phyloP scores from a whole-genome alignment of 2,329 filamentous ascomycete species.

The Orbilia ellipsospora region DNA sequence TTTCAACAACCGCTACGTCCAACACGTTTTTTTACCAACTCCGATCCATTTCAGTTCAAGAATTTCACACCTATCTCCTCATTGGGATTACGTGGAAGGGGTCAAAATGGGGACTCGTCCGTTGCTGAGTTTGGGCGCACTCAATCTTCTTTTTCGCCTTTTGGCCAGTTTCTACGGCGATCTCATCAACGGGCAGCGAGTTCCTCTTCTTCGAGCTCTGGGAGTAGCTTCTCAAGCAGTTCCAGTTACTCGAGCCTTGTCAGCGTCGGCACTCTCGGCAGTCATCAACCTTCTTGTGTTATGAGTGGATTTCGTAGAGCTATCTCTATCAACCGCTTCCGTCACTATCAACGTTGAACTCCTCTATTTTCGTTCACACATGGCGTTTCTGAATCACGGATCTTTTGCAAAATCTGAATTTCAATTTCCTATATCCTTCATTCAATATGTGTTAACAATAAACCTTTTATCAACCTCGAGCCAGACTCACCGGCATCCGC shows the following conservation, averaged over 20 bases:
- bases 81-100: too few species aligned
- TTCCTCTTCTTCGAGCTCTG: not conserved
- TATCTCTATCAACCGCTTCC: conserved; percentile 4
- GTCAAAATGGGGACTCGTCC: too few species aligned
- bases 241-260: not conserved
- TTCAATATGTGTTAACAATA: conserved; percentile 53
- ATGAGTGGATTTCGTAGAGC: conserved; percentile 1
- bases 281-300: too few species aligned
- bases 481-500: conserved; percentile 22
- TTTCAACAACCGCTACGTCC: too few species aligned
- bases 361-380: conserved; percentile 2
- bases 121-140: not conserved
- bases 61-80: conserved; percentile 17
- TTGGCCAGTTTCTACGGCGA: conserved; percentile 21
- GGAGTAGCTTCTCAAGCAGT: not conserved
- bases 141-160: conserved; percentile 10
- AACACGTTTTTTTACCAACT: too few species aligned
- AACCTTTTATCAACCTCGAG: conserved; percentile 5
- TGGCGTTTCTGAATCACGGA: conserved; percentile 10
- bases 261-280: not conserved
- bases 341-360: not conserved
- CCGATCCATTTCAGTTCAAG: not conserved
- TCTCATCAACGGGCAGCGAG: not conserved
- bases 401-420: conserved; percentile 5
- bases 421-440: conserved; percentile 39